Evolutionary conservation across 179 eudicot species (phyloP).

Genomic region (Heliamphora pulchella): DNA sequence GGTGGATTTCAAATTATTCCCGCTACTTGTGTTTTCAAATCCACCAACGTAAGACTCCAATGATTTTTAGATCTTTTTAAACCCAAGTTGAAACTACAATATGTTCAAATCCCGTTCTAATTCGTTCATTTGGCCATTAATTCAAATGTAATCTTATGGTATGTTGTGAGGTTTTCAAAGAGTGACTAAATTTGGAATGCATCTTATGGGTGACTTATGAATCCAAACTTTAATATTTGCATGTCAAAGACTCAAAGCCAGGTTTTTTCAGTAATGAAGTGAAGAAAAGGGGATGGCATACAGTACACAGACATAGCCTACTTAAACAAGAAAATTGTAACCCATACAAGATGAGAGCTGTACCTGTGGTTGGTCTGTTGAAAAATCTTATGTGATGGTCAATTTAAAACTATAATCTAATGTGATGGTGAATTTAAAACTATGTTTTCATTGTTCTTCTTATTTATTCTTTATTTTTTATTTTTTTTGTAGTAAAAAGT

Average conservation of each 20-base stretch:
- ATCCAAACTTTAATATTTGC: too few relatives aligned
- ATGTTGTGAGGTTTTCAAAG: not conserved
- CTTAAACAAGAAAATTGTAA: not conserved
- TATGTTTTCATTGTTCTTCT: not conserved
- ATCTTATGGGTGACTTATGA: not conserved
- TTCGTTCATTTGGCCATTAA: not conserved
- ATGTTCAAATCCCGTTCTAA: not conserved
- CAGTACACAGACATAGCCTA: not conserved
- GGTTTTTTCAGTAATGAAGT: conserved; percentile 1
- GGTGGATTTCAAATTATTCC: not conserved
- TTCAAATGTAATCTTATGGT: not conserved
- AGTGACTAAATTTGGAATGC: not conserved
- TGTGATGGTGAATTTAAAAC: not conserved
- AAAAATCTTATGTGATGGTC: not conserved
- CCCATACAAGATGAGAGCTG: not conserved
- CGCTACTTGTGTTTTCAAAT: not conserved
- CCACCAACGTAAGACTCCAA: not conserved
- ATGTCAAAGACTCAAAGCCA: not conserved
- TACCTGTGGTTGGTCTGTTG: not conserved
- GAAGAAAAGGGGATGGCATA: conserved; percentile 9
- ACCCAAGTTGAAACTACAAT: conserved; percentile 9
- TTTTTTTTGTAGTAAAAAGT: not conserved
- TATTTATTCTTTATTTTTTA: not conserved
- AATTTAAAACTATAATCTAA: not conserved
- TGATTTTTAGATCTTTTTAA: not conserved